These are phyloP conservation scores for Novakomyces olei DNA, from an alignment of 805 yeast species.

Conservation along the genomic window DNA sequence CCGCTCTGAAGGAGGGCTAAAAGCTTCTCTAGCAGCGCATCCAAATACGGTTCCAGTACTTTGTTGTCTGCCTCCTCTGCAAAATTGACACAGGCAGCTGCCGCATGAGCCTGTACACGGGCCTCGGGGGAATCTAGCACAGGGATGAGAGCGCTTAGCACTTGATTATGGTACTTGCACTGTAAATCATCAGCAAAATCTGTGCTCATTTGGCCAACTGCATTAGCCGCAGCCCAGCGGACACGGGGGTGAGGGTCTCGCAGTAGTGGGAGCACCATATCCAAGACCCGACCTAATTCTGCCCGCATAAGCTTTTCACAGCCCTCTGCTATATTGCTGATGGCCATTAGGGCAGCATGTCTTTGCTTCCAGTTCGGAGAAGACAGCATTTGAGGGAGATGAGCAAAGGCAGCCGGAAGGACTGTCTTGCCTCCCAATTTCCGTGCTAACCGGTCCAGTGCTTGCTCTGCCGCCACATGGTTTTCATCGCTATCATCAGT, in stretches of 20 bases:
- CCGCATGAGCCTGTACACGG: constrained; percentile 93
- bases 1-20: constrained; percentile 62
- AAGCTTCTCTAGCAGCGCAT: constrained; percentile 50
- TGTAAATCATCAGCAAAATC: constrained; percentile 81
- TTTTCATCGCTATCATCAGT: constrained; percentile 68
- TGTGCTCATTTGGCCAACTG: constrained; percentile 88
- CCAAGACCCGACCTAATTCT: constrained; percentile 63
- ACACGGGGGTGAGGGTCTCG: constrained; percentile 81
- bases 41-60: constrained; percentile 78
- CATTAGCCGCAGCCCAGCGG: constrained; percentile 92
- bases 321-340: constrained; percentile 93
- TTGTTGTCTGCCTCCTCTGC: constrained; percentile 79
- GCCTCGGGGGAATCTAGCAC: constrained; percentile 54
- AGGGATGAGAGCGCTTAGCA: constrained; percentile 73
- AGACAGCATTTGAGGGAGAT: constrained; percentile 59
- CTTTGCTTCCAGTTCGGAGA: constrained; percentile 79
- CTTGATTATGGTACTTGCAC: constrained; percentile 50
- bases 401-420: constrained; percentile 70
- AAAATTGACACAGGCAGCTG: constrained; percentile 92
- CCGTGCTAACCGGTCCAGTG: constrained; percentile 77
- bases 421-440: constrained; percentile 63
- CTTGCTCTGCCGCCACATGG: constrained; percentile 78
- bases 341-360: constrained; percentile 91
- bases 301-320: constrained; percentile 69
- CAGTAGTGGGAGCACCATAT: constrained; percentile 66